Evolutionary conservation across 73 alveolate genomes (phyloP).

Genomic region (Paramecium bursaria): DNA sequence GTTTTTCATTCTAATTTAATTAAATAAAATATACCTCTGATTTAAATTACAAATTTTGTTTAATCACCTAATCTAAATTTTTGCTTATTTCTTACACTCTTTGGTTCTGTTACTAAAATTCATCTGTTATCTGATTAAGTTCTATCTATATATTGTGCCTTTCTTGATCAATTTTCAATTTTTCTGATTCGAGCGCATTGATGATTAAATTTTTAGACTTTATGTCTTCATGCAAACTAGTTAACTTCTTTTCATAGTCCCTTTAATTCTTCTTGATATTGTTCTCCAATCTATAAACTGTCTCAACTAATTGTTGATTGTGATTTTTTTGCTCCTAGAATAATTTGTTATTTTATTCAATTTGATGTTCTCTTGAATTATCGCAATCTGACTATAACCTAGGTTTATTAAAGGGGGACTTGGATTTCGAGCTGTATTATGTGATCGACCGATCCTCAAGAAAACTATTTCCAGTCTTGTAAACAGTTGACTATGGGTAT

Average conservation of each 20-base stretch:
- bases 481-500: not conserved
- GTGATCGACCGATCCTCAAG: slow-evolving; percentile 26
- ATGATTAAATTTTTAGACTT: not conserved
- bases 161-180: too few relatives aligned
- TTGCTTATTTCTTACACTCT: slow-evolving; percentile 20
- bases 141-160: too few relatives aligned
- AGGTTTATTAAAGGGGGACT: slow-evolving; percentile 39
- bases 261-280: not conserved
- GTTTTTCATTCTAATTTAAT: too few relatives aligned
- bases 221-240: not conserved
- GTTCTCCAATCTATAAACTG: slow-evolving; percentile 1
- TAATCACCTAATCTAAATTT: slow-evolving; percentile 16
- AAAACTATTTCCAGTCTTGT: slow-evolving; percentile 8
- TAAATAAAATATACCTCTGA: too few relatives aligned
- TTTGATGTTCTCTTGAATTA: not conserved
- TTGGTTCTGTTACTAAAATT: not conserved
- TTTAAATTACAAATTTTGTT: too few relatives aligned
- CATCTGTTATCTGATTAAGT: not conserved
- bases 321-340: slow-evolving; percentile 5
- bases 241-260: not conserved
- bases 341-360: not conserved
- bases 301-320: slow-evolving; percentile 31
- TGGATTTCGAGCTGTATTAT: slow-evolving; percentile 28
- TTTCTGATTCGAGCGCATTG: too few relatives aligned
- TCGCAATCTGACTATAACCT: not conserved